Evolutionary conservation across 2,329 filamentous ascomycete species (phyloP).

Genomic region (Juglanconis sp.): DNA sequence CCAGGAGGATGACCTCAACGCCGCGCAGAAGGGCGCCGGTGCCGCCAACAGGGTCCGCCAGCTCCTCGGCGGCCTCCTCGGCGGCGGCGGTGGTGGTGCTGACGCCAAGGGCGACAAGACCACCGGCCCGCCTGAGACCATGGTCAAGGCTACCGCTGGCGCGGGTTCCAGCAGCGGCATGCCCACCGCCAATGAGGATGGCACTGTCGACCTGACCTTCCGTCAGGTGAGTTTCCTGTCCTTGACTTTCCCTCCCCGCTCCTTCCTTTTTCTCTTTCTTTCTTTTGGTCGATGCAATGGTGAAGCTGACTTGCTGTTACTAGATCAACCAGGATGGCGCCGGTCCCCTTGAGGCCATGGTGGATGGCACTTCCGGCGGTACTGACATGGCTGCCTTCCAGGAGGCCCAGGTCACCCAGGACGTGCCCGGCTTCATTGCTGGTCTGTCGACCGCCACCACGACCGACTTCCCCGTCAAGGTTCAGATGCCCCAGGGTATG

Average conservation of each 20-base stretch:
- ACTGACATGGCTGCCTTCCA: conserved; percentile 51
- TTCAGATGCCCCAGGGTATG: conserved; percentile 62
- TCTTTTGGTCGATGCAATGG: not conserved
- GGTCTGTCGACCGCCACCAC: conserved; percentile 49
- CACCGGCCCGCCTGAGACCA: conserved; percentile 35
- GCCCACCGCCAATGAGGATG: conserved; percentile 52
- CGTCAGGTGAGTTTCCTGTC: conserved; percentile 37
- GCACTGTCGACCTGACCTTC: conserved; percentile 53
- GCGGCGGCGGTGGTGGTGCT: conserved; percentile 22
- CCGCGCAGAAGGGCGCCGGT: conserved; percentile 11
- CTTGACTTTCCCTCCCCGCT: not conserved
- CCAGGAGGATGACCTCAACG: conserved; percentile 29
- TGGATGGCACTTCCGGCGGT: conserved; percentile 53
- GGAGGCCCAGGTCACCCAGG: conserved; percentile 47
- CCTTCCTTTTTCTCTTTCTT: not conserved
- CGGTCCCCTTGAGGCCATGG: conserved; percentile 48
- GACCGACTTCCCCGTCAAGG: conserved; percentile 54
- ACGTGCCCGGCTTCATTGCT: conserved; percentile 49
- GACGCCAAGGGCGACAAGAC: conserved; percentile 42
- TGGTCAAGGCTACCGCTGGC: conserved; percentile 47
- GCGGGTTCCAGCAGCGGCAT: conserved; percentile 43
- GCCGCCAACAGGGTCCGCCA: conserved; percentile 21
- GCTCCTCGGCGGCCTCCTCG: conserved; percentile 26
- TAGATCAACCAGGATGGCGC: conserved; percentile 57
- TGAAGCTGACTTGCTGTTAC: too few relatives aligned